Evolutionary conservation across 1,139 yeast genomes (phyloP).

Genomic region (Pichia kudriavzevii): DNA sequence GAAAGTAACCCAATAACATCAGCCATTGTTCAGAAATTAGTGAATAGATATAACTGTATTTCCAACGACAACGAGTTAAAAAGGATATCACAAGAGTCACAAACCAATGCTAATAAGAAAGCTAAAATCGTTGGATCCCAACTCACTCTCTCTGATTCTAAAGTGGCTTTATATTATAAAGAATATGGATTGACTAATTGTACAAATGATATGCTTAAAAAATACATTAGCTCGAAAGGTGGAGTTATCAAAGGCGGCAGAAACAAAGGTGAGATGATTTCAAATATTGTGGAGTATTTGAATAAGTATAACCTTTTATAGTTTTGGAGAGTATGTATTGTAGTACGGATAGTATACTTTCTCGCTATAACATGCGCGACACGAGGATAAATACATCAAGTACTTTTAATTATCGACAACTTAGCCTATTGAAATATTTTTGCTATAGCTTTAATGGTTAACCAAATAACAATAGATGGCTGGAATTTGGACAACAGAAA

Average conservation of each 20-base stretch:
- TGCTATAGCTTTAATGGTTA: too few relatives aligned
- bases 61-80: constrained; percentile 20
- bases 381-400: too few relatives aligned
- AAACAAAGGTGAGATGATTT: constrained; percentile 38
- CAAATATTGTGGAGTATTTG: constrained; percentile 30
- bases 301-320: constrained; percentile 3
- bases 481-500: constrained; percentile 14
- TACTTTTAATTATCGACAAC: too few relatives aligned
- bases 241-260: constrained; percentile 31
- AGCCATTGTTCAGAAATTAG: constrained; percentile 15
- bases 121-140: constrained; percentile 6
- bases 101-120: constrained; percentile 16
- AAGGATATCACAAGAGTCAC: constrained; percentile 3
- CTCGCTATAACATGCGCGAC: constrained; percentile 1
- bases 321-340: too few relatives aligned
- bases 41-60: constrained; percentile 20
- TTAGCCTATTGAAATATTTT: too few relatives aligned
- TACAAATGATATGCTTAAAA: constrained; percentile 29
- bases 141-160: constrained; percentile 28
- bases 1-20: constrained; percentile 9
- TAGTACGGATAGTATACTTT: background rate
- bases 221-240: constrained; percentile 32
- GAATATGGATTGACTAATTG: constrained; percentile 6
- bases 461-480: background rate
- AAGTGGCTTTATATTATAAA: constrained; percentile 30